A percentile compares a stretch with the other conserved stretches of the same genome.
Conservation (phyloP, 2,329 filamentous ascomycete genomes). For the Pseudogymnoascus sp. region DNA sequence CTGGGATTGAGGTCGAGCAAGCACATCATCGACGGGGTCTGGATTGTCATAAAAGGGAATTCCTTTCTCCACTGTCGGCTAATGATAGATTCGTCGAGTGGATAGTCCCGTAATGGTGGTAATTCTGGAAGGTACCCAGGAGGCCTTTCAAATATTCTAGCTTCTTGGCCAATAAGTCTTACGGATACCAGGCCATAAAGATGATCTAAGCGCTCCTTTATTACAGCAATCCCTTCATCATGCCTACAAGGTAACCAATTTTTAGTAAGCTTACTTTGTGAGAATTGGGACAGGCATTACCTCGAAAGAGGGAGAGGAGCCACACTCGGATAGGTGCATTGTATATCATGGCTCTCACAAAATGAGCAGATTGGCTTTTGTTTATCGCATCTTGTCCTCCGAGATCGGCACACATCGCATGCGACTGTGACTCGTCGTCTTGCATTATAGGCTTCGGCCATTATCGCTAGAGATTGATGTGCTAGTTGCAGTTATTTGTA, state of each 20-base stretch:
- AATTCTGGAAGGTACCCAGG: not conserved
- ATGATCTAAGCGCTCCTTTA: constrained; percentile 12
- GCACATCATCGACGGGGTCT: constrained; percentile 16
- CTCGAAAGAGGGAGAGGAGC: constrained; percentile 8
- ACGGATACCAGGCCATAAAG: constrained; percentile 9
- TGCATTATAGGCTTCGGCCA: not conserved
- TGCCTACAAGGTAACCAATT: not conserved
- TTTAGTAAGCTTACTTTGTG: not conserved
- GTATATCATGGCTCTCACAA: constrained; percentile 18
- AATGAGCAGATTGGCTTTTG: constrained; percentile 20
- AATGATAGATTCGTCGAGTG: constrained; percentile 16
- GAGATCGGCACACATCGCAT: constrained; percentile 21
- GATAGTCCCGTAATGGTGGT: constrained; percentile 10
- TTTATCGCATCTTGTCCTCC: constrained; percentile 24
- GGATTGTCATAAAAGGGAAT: constrained; percentile 17
- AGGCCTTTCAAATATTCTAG: not conserved
- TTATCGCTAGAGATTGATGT: not conserved
- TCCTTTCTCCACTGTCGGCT: constrained; percentile 16
- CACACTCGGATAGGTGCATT: constrained; percentile 12
- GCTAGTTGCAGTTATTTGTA: not conserved
- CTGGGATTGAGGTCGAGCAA: constrained; percentile 13
- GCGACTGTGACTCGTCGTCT: constrained; percentile 16
- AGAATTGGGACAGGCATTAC: not conserved
- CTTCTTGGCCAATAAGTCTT: not conserved
- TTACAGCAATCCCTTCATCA: constrained; percentile 4